These are phyloP conservation scores for Saposhnikovia divaricata DNA, from an alignment of 129 eudicot species.

Conservation along the genomic window DNA sequence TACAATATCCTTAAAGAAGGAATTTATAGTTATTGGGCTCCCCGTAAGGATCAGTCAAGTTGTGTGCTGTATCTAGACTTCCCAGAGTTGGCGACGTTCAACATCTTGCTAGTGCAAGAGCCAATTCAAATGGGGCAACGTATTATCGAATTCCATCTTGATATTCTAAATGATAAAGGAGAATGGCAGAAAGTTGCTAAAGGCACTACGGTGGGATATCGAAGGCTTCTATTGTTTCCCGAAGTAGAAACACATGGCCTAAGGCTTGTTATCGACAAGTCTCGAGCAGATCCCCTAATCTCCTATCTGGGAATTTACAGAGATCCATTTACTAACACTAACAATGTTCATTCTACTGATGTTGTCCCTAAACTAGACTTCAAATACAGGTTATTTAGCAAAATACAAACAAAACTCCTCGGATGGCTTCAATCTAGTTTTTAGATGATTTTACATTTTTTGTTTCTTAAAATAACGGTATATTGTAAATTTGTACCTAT, in stretches of 20 bases:
- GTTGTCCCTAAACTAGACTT: constrained; percentile 14
- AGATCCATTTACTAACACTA: constrained; percentile 36
- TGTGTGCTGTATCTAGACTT: constrained; percentile 49
- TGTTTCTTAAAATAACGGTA: neutral
- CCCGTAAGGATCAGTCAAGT: constrained; percentile 25
- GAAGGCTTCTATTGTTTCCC: constrained; percentile 45
- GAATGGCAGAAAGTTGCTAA: constrained; percentile 34
- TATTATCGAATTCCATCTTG: constrained; percentile 50
- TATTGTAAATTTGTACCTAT: neutral
- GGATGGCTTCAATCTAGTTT: constrained; percentile 18
- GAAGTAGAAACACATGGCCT: constrained; percentile 30
- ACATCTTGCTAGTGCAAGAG: constrained; percentile 64
- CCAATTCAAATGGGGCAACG: constrained; percentile 89
- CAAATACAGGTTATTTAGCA: constrained; percentile 40
- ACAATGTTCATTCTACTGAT: constrained; percentile 15
- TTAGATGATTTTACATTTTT: neutral
- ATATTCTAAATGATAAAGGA: constrained; percentile 29
- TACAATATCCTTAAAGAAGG: constrained; percentile 44
- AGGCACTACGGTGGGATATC: constrained; percentile 77
- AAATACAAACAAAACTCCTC: constrained; percentile 22
- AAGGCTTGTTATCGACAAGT: constrained; percentile 54
- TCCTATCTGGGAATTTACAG: constrained; percentile 56
- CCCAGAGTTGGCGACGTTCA: constrained; percentile 34
- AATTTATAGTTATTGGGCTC: constrained; percentile 70
- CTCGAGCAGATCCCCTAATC: constrained; percentile 59